Base-by-base conservation (phyloP, 2,329 filamentous ascomycete species). In the Diaporthe ampelina region DNA sequence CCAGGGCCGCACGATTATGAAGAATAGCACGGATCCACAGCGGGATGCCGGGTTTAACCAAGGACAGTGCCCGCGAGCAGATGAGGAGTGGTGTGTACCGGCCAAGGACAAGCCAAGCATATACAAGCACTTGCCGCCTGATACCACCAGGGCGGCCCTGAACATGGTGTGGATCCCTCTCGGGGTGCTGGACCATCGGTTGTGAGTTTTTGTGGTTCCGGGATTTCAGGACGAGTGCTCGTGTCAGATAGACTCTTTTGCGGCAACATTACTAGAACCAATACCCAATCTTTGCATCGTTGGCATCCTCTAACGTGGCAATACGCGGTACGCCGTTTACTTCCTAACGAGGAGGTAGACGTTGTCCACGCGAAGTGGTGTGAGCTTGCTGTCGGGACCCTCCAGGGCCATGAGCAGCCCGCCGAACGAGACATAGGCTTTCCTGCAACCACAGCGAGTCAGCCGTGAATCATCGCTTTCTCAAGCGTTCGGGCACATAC, bases 291-390 rank as follows among this genome's bases (percentile, higher is more conserved):
- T 26, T 43, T 26, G 65, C 21, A 50, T 48, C 35, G 24, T 24
- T 24, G 40, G 45, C 45, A 29, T 69, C 48, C 52, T 37, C 24
- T 24, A 19, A 65, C 32, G 21, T 54, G 43, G 50, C 29, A 56
- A 50, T 59, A 43, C 32, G 43, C 19, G 35, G 45, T n/a, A 9
- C 17, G 17, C 63, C 50, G 35, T 32, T 81, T 85, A 96, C 91
- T 97, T 98, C 91, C 98, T 99, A 79, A 97, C 88, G 75, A 98
- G 89, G 76, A 99, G 90, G 83, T 99, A 99, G 77, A 97, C 92
- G 81, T 98, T 93, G 83, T 99, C 97, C 80, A 98, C 96, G 79
- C 95, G 91, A 81, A 99, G 86, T 37, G 95, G 94, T 45, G 94
- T 97, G 76, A 99, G 91, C 87, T 98, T 98, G 88, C 97, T 97